Conservation (phyloP, 1,139 yeast genomes). For the Arxiozyma telluris region DNA sequence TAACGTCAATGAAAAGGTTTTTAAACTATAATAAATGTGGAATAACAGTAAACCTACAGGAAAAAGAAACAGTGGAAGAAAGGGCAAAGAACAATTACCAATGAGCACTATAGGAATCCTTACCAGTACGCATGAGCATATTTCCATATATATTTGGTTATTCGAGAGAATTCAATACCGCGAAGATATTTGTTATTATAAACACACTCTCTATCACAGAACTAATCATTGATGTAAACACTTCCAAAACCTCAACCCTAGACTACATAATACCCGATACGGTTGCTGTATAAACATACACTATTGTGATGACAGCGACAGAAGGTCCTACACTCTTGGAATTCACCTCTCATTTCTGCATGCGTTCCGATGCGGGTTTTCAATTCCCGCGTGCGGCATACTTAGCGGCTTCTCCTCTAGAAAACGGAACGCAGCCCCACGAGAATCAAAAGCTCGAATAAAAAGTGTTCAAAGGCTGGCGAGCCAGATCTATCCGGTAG, state of each 20-base stretch:
- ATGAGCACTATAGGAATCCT: not conserved
- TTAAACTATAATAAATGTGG: constrained; percentile 24
- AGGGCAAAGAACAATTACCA: not conserved
- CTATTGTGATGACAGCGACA: not conserved
- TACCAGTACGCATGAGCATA: not conserved
- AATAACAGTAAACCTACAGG: not conserved
- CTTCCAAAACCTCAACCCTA: not conserved
- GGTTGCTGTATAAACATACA: not conserved
- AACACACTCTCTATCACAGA: too few relatives aligned
- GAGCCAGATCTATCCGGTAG: too few relatives aligned
- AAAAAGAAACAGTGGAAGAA: not conserved
- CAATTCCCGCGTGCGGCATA: too few relatives aligned
- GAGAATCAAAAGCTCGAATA: not conserved
- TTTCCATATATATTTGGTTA: too few relatives aligned
- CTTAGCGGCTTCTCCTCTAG: not conserved
- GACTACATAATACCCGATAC: not conserved
- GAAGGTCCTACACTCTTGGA: not conserved
- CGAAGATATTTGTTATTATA: too few relatives aligned
- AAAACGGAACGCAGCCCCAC: not conserved
- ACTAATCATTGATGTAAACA: not conserved
- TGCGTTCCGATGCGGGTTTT: too few relatives aligned
- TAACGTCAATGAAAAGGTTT: constrained; percentile 28
- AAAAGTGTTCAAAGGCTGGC: not conserved
- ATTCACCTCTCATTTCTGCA: not conserved
- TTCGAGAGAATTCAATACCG: not conserved